A percentile compares a stretch with the other conserved stretches of the same genome.
These are phyloP conservation scores for Tolypocladium endophyticum DNA, from an alignment of 2,329 filamentous ascomycete genomes.

Conservation along the genomic window DNA sequence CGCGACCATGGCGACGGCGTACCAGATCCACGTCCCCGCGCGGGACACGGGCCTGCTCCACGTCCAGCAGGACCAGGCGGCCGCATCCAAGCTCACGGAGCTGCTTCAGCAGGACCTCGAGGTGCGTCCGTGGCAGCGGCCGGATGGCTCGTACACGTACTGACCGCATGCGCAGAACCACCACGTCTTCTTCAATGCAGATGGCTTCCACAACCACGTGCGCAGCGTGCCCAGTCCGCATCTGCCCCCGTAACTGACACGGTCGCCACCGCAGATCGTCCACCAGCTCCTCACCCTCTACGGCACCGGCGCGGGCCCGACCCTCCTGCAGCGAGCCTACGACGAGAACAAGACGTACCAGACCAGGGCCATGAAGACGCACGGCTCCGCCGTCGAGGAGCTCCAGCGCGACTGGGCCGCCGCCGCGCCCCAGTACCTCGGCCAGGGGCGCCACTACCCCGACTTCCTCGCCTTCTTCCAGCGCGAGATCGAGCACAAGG, in stretches of 20 bases:
- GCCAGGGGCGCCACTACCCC: conserved; percentile 52
- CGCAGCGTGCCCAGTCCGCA: not conserved
- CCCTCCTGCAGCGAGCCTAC: conserved; percentile 53
- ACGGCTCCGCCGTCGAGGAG: conserved; percentile 39
- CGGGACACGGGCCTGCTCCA: conserved; percentile 40
- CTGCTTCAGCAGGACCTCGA: conserved; percentile 69
- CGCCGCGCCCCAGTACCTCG: conserved; percentile 47
- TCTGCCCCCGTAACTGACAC: too few relatives aligned
- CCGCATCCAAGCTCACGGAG: conserved; percentile 52
- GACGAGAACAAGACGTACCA: conserved; percentile 59
- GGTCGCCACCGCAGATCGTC: conserved; percentile 34
- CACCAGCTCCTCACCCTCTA: conserved; percentile 71
- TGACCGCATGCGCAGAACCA: conserved; percentile 26
- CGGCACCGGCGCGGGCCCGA: conserved; percentile 56
- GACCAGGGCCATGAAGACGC: conserved; percentile 33
- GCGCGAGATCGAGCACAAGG: conserved; percentile 53
- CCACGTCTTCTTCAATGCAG: conserved; percentile 71
- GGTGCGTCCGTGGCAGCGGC: conserved; percentile 15
- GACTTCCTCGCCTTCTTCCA: conserved; percentile 73
- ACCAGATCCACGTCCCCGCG: conserved; percentile 34
- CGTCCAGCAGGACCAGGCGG: conserved; percentile 39
- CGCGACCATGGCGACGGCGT: conserved; percentile 32
- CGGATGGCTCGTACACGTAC: too few relatives aligned
- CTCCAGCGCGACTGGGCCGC: conserved; percentile 42
- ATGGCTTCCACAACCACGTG: conserved; percentile 74